Evolutionary conservation across 2,329 filamentous ascomycete genomes (phyloP).

Genomic region (Colletotrichum coccodes): DNA sequence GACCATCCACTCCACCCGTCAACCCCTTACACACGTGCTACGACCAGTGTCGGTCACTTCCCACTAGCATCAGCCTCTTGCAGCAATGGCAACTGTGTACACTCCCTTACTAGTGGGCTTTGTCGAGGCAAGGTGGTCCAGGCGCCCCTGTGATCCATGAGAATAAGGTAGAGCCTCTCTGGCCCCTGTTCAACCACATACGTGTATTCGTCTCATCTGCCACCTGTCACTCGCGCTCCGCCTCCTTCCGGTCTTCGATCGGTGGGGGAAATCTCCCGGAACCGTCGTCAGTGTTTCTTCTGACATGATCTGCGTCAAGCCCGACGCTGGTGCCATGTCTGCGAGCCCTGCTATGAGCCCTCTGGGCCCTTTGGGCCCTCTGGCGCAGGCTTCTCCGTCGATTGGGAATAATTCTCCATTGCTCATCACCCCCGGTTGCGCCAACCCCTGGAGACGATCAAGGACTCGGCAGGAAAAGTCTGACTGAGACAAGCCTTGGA

Average conservation of each 20-base stretch:
- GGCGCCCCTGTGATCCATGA: slow-evolving; percentile 16
- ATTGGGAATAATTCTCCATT: background rate
- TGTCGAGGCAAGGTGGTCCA: slow-evolving; percentile 12
- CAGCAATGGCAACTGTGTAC: background rate
- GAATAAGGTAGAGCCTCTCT: slow-evolving; percentile 30
- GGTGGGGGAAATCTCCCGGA: slow-evolving; percentile 34
- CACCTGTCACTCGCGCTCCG: slow-evolving; percentile 35
- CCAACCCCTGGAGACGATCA: slow-evolving; percentile 17
- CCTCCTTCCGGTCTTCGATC: slow-evolving; percentile 39
- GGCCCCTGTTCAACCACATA: slow-evolving; percentile 20
- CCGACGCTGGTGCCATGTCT: slow-evolving; percentile 20
- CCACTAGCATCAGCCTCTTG: slow-evolving; percentile 13
- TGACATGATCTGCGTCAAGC: slow-evolving; percentile 34
- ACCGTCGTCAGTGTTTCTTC: slow-evolving; percentile 36
- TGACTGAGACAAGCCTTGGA: slow-evolving; percentile 24
- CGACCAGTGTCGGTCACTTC: background rate
- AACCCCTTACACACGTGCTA: slow-evolving; percentile 18
- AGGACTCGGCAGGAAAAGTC: slow-evolving; percentile 24
- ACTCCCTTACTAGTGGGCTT: slow-evolving; percentile 14
- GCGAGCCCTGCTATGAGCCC: background rate
- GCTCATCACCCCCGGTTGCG: background rate
- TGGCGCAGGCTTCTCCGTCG: background rate
- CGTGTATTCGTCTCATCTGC: slow-evolving; percentile 38
- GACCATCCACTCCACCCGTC: slow-evolving; percentile 14
- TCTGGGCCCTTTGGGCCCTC: background rate